Percentiles rank a stretch among this genome's conserved stretches.
phyloP scores from a whole-genome alignment of 306 rosid species.

The Prunus persica region DNA sequence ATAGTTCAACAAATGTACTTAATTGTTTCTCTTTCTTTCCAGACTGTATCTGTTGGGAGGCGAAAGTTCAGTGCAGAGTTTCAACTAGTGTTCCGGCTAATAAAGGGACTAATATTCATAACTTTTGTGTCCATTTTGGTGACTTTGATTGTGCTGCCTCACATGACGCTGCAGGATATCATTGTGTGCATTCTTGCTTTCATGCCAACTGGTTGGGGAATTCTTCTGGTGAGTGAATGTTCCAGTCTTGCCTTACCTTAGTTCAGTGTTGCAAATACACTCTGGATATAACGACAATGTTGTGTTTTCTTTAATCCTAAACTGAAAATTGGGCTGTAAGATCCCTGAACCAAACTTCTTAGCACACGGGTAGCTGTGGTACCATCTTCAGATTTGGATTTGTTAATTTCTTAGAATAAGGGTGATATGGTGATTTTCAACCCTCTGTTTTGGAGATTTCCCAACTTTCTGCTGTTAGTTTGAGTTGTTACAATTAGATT shows the following conservation, averaged over 20 bases:
- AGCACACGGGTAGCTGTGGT: not conserved
- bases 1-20: not conserved
- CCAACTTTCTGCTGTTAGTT: too few species aligned
- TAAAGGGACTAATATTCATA: conserved; percentile 87
- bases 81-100: conserved; percentile 88
- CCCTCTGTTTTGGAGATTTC: not conserved
- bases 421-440: too few species aligned
- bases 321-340: not conserved
- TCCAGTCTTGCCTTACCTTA: not conserved
- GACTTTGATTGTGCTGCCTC: conserved; percentile 79
- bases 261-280: not conserved
- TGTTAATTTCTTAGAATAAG: too few species aligned
- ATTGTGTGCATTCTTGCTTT: conserved; percentile 96
- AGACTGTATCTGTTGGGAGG: conserved; percentile 93
- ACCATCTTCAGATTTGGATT: not conserved
- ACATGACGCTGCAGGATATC: conserved; percentile 82
- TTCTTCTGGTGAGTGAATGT: conserved; percentile 67
- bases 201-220: conserved; percentile 99
- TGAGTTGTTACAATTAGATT: too few species aligned
- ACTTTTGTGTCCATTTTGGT: conserved; percentile 77
- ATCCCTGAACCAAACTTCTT: not conserved
- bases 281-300: not conserved
- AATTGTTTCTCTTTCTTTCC: conserved; percentile 19
- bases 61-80: conserved; percentile 83
- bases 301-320: not conserved